phyloP scores from a whole-genome alignment of 495 filamentous ascomycete genomes.

The Podospora fimiseda region DNA sequence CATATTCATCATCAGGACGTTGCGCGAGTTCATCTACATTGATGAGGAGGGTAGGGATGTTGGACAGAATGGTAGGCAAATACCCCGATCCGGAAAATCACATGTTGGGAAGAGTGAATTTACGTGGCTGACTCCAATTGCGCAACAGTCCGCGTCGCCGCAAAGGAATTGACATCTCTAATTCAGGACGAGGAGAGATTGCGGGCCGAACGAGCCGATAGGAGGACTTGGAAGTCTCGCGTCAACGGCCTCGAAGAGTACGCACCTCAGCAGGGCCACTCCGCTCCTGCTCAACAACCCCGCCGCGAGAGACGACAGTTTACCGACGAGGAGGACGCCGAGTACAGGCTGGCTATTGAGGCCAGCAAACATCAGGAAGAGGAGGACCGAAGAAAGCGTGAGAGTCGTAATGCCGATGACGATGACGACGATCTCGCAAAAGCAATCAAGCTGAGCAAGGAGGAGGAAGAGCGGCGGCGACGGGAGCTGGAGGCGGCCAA shows the following conservation, averaged over 20 bases:
- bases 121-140: slow-evolving; percentile 6
- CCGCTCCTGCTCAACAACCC: slow-evolving; percentile 32
- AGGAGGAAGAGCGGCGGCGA: slow-evolving; percentile 81
- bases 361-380: slow-evolving; percentile 95
- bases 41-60: slow-evolving; percentile 94
- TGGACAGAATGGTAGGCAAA: slow-evolving; percentile 75
- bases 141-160: slow-evolving; percentile 80
- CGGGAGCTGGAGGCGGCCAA: slow-evolving; percentile 88
- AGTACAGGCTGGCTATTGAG: slow-evolving; percentile 89
- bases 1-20: slow-evolving; percentile 95
- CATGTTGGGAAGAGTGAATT: neutral
- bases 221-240: slow-evolving; percentile 93
- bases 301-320: slow-evolving; percentile 41
- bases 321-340: slow-evolving; percentile 82
- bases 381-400: slow-evolving; percentile 73
- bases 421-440: slow-evolving; percentile 82
- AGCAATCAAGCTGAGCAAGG: slow-evolving; percentile 92
- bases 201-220: slow-evolving; percentile 82
- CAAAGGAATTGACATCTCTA: slow-evolving; percentile 92
- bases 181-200: slow-evolving; percentile 92
- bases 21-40: slow-evolving; percentile 92
- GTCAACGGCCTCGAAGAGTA: slow-evolving; percentile 90
- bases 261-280: slow-evolving; percentile 36
- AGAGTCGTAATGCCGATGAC: slow-evolving; percentile 58
- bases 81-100: neutral